Evolutionary conservation across 495 filamentous ascomycete species (phyloP).

Genomic region (Echria macrotheca): DNA sequence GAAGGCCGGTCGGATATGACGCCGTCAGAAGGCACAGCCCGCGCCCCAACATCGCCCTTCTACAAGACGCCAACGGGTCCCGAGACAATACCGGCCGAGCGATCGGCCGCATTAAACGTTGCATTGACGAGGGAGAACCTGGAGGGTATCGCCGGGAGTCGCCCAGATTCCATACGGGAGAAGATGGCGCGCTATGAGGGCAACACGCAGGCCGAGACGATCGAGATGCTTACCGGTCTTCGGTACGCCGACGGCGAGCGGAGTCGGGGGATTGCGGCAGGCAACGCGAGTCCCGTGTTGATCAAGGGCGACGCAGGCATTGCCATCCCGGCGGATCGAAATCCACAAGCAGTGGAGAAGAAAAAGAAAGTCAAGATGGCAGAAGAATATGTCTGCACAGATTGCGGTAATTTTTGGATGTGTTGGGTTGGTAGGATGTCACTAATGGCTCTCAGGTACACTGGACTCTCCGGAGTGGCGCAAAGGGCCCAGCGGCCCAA

Average conservation of each 20-base stretch:
- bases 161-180: slow-evolving; percentile 67
- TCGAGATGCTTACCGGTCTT: slow-evolving; percentile 91
- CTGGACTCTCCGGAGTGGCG: slow-evolving; percentile 95
- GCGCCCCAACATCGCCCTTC: slow-evolving; percentile 8
- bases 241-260: slow-evolving; percentile 85
- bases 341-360: slow-evolving; percentile 64
- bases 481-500: slow-evolving; percentile 88
- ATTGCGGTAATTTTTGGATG: slow-evolving; percentile 60
- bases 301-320: slow-evolving; percentile 84
- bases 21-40: slow-evolving; percentile 40
- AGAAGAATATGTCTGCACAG: slow-evolving; percentile 93
- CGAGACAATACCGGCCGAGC: slow-evolving; percentile 66
- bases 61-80: slow-evolving; percentile 5
- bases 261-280: slow-evolving; percentile 82
- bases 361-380: slow-evolving; percentile 83
- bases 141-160: slow-evolving; percentile 65
- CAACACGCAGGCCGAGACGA: slow-evolving; percentile 72
- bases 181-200: slow-evolving; percentile 73
- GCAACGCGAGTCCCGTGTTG: slow-evolving; percentile 68
- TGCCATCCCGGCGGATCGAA: slow-evolving; percentile 72
- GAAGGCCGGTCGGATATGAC: slow-evolving; percentile 51
- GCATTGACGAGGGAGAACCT: slow-evolving; percentile 72
- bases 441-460: slow-evolving; percentile 43
- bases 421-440: not conserved
- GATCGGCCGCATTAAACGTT: slow-evolving; percentile 53